Conservation (phyloP, 495 filamentous ascomycete genomes). For the Daldinia grandis region DNA sequence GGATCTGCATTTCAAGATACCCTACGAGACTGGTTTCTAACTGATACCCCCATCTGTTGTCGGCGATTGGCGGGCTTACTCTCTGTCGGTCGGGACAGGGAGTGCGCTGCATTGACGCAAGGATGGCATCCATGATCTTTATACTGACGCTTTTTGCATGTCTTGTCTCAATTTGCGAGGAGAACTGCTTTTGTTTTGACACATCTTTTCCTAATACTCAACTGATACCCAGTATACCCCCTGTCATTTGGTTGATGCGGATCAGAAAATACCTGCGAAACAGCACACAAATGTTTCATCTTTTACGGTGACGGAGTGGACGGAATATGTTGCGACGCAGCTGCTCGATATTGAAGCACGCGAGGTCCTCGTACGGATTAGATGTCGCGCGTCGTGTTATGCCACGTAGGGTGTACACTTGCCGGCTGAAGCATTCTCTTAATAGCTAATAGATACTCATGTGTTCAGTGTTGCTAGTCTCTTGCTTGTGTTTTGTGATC, state of each 20-base stretch:
- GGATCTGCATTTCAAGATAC: slow-evolving; percentile 67
- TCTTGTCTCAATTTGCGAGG: slow-evolving; percentile 43
- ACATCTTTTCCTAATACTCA: slow-evolving; percentile 48
- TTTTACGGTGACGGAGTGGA: slow-evolving; percentile 34
- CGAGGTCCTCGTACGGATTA: slow-evolving; percentile 28
- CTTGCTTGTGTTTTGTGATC: slow-evolving; percentile 1
- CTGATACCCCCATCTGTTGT: slow-evolving; percentile 56
- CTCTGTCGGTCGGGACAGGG: slow-evolving; percentile 20
- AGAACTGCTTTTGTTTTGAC: slow-evolving; percentile 45
- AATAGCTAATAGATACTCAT: slow-evolving; percentile 50
- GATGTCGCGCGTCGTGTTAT: slow-evolving; percentile 38
- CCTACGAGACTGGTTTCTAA: slow-evolving; percentile 59
- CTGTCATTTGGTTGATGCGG: slow-evolving; percentile 46
- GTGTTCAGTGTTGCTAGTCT: slow-evolving; percentile 37
- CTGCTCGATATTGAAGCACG: slow-evolving; percentile 22
- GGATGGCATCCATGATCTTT: slow-evolving; percentile 47
- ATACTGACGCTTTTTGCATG: slow-evolving; percentile 47
- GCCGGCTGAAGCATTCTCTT: slow-evolving; percentile 45
- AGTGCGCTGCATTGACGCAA: slow-evolving; percentile 29
- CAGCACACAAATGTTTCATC: slow-evolving; percentile 40
- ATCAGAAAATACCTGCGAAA: slow-evolving; percentile 42
- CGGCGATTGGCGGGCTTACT: slow-evolving; percentile 28
- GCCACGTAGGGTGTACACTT: slow-evolving; percentile 36
- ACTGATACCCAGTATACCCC: slow-evolving; percentile 53
- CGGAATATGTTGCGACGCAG: slow-evolving; percentile 29